A percentile compares a stretch with the other conserved stretches of the same genome.
Evolutionary conservation across 768 basidiomycete species (phyloP).

Genomic region (Tulasnella calospora): DNA sequence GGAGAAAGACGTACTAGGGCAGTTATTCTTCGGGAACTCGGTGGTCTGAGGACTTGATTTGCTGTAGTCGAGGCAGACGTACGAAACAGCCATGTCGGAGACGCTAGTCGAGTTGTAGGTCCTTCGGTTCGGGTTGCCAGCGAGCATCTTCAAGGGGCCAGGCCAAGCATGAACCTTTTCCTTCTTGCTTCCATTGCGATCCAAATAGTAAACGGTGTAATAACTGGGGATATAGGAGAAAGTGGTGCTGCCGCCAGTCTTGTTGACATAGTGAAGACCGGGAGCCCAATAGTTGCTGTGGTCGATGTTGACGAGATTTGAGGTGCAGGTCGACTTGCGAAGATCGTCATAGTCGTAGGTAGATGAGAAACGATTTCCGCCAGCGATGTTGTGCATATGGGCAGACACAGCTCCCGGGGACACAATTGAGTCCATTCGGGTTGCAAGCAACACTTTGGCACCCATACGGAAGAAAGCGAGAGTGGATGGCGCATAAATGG

Average conservation of each 20-base stretch:
- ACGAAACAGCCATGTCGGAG: constrained; percentile 36
- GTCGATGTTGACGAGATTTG: constrained; percentile 37
- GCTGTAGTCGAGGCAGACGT: constrained; percentile 36
- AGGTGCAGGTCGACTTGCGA: constrained; percentile 36
- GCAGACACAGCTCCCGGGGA: constrained; percentile 27
- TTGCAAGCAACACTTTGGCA: constrained; percentile 14
- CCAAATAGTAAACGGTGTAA: constrained; percentile 36
- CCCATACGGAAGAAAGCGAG: constrained; percentile 19
- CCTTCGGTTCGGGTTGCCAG: constrained; percentile 36
- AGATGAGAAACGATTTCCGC: constrained; percentile 37
- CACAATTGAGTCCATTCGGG: constrained; percentile 32
- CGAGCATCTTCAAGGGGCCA: constrained; percentile 39
- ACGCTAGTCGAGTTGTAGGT: constrained; percentile 34
- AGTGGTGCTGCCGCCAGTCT: constrained; percentile 31
- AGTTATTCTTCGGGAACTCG: constrained; percentile 4
- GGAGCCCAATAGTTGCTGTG: constrained; percentile 38
- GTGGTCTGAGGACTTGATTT: background rate
- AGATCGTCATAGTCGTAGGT: constrained; percentile 34
- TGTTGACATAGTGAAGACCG: constrained; percentile 38
- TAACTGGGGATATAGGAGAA: constrained; percentile 34
- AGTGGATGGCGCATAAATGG: background rate
- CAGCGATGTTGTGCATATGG: constrained; percentile 37
- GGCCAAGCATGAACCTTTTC: constrained; percentile 38
- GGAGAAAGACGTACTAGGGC: constrained; percentile 1
- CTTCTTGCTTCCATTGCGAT: constrained; percentile 34